Evolutionary conservation across 2,329 filamentous ascomycete genomes (phyloP).

Genomic region (Monilinia fructicola): DNA sequence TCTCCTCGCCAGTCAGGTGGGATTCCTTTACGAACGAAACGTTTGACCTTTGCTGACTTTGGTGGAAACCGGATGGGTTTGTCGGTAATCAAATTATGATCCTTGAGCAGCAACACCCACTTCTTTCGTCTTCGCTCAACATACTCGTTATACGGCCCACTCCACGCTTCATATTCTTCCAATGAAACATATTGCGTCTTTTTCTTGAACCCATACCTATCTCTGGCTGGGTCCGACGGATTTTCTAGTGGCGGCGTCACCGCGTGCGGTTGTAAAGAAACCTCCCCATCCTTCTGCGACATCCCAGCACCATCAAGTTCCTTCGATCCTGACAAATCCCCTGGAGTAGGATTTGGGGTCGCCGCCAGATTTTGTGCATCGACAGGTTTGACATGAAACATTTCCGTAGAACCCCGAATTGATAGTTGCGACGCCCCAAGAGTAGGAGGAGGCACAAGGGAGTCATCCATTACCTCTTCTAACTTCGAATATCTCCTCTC

Average conservation of each 20-base stretch:
- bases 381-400: slow-evolving; percentile 41
- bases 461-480: slow-evolving; percentile 35
- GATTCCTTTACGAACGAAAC: slow-evolving; percentile 89
- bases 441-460: slow-evolving; percentile 20
- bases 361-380: slow-evolving; percentile 48
- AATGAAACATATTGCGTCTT: slow-evolving; percentile 74
- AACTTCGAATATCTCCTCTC: slow-evolving; percentile 29
- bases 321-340: slow-evolving; percentile 1
- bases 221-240: slow-evolving; percentile 48
- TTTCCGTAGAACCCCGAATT: slow-evolving; percentile 45
- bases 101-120: slow-evolving; percentile 76
- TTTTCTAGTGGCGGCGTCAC: slow-evolving; percentile 26
- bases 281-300: slow-evolving; percentile 22
- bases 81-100: slow-evolving; percentile 70
- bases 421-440: slow-evolving; percentile 22
- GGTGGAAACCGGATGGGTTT: slow-evolving; percentile 76
- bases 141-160: slow-evolving; percentile 70
- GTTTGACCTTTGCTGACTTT: slow-evolving; percentile 78
- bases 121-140: slow-evolving; percentile 74
- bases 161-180: slow-evolving; percentile 81
- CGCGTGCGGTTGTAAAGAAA: slow-evolving; percentile 25
- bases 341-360: neutral
- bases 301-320: slow-evolving; percentile 24
- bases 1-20: slow-evolving; percentile 92
- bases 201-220: slow-evolving; percentile 92